Conservation (phyloP, 768 basidiomycete genomes). For the Lactarius evosmus region DNA sequence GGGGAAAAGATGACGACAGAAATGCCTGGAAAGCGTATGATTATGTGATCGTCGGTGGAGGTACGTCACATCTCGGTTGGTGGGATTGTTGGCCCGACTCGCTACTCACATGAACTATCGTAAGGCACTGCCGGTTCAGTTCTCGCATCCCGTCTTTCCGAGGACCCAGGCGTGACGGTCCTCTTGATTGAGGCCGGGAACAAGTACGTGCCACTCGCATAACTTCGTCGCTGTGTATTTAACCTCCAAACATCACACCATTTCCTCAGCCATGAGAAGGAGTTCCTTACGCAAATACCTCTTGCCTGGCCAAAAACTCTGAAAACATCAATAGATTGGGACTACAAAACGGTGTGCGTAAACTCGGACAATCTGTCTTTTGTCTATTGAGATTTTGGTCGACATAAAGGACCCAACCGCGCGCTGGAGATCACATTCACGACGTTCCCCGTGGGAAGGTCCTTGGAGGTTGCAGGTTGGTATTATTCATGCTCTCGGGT, state of each 20-base stretch:
- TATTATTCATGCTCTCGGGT: neutral
- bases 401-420: slow-evolving; percentile 12
- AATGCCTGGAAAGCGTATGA: slow-evolving; percentile 34
- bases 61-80: slow-evolving; percentile 28
- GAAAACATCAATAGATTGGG: slow-evolving; percentile 24
- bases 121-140: slow-evolving; percentile 61
- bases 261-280: slow-evolving; percentile 17
- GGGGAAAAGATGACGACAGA: slow-evolving; percentile 3
- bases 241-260: neutral
- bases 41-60: slow-evolving; percentile 41
- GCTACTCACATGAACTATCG: slow-evolving; percentile 5
- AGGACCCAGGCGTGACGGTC: slow-evolving; percentile 51
- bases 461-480: slow-evolving; percentile 22
- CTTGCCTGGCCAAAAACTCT: slow-evolving; percentile 24
- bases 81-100: neutral
- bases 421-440: slow-evolving; percentile 15
- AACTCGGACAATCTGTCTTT: neutral
- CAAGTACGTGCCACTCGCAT: slow-evolving; percentile 42
- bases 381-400: neutral
- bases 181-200: slow-evolving; percentile 58
- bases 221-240: neutral
- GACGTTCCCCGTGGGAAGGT: slow-evolving; percentile 23
- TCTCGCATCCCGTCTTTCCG: slow-evolving; percentile 55
- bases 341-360: slow-evolving; percentile 21
- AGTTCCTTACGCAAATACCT: slow-evolving; percentile 18